Evolutionary conservation across 2,329 filamentous ascomycete genomes (phyloP).

Genomic region (Keithomyces neogunnii): DNA sequence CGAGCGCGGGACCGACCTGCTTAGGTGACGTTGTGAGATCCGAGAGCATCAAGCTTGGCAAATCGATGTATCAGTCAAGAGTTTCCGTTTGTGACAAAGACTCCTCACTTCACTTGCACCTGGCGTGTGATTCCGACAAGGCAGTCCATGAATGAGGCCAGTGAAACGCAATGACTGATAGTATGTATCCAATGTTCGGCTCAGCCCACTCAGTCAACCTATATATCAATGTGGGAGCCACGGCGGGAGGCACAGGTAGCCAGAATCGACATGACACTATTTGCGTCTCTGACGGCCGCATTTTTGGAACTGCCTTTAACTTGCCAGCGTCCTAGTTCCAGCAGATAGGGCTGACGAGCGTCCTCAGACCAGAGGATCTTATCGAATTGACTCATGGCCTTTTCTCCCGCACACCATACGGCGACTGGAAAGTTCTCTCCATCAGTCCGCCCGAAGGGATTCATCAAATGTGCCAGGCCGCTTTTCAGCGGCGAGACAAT

Average conservation of each 20-base stretch:
- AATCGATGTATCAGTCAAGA: slow-evolving; percentile 22
- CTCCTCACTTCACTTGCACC: slow-evolving; percentile 27
- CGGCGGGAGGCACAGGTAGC: not conserved
- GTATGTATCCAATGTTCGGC: slow-evolving; percentile 39
- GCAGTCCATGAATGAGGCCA: slow-evolving; percentile 14
- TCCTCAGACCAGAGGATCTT: slow-evolving; percentile 63
- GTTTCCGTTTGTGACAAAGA: slow-evolving; percentile 39
- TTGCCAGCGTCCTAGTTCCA: slow-evolving; percentile 53
- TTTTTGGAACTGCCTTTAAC: slow-evolving; percentile 27
- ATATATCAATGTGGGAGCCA: not conserved
- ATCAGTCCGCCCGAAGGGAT: slow-evolving; percentile 36
- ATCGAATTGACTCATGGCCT: slow-evolving; percentile 68
- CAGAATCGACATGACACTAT: not conserved
- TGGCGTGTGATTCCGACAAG: slow-evolving; percentile 36
- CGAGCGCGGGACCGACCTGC: not conserved
- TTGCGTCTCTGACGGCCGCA: slow-evolving; percentile 16
- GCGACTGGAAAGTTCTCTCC: slow-evolving; percentile 49
- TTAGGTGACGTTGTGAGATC: slow-evolving; percentile 25
- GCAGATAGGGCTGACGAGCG: slow-evolving; percentile 66
- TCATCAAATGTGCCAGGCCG: slow-evolving; percentile 25
- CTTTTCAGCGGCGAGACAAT: slow-evolving; percentile 43
- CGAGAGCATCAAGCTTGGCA: slow-evolving; percentile 33
- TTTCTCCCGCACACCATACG: slow-evolving; percentile 43
- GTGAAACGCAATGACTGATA: slow-evolving; percentile 34
- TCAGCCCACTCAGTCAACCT: slow-evolving; percentile 24